Evolutionary conservation across 257 asterid genomes (phyloP), one percentile per base, ranked within the genome.

Genomic region (Solanum infundibuliforme): DNA sequence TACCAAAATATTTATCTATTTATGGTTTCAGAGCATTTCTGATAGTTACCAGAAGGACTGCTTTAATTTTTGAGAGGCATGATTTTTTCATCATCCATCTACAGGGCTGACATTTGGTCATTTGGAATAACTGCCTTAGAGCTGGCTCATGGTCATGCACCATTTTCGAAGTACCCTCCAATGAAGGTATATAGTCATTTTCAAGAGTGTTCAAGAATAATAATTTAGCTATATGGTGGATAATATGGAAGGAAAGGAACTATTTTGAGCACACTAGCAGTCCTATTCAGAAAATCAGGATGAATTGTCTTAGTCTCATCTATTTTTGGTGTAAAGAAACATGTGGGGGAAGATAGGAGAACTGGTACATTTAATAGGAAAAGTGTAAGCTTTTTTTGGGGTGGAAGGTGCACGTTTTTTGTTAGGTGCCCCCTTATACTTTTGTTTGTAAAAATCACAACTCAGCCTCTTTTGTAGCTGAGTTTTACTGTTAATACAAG

Each of bases 101-200:
- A 39, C 94, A 97, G 99, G 94, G 99, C 99, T 84, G 99, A 97
- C 91, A 96, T 97, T 86, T 96, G 99, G 99, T 97, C 99, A 48
- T 94, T 97, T 90, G 99, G 99, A 88, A 97, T 97, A 90, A 97
- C 99, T 86, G 99, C 99, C 36, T 92, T 97, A 88, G 99, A 97
- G 93, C 91, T 97, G 92, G 99, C 99, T 88, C 99, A 97, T 93
- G 99, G 99, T 72, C 99, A 97, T 86, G 99, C 99, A 35, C 99
- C 99, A 88, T 97, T 97, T 93, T 97, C 99, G 35, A 97, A 96
- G 92, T 96, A 96, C 91, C 99, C 99, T 87, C 99, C 99, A 87
- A 94, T 97, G 99, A 97, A 97, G 99, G 99, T 97, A 83, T 75
- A 14, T 71, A 86, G 83, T 20, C 11, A 55, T 48, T 65, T 89